A percentile compares a stretch with the other conserved stretches of the same genome.
Evolutionary conservation across 345 rosid species (phyloP).

Genomic region (Citrus glauca): DNA sequence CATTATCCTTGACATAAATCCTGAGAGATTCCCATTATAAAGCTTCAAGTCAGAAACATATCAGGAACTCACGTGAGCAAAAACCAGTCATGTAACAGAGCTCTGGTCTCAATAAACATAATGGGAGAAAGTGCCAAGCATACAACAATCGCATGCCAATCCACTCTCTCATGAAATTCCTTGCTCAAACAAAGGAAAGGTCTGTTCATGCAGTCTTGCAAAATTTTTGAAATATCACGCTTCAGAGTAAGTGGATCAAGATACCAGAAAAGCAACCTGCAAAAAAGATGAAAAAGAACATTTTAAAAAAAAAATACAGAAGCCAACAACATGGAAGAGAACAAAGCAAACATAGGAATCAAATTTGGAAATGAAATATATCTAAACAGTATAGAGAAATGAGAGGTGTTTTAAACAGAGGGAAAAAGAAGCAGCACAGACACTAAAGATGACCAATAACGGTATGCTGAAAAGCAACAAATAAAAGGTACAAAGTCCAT

Average conservation of each 20-base stretch:
- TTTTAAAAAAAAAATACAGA: background rate
- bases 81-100: constrained; percentile 71
- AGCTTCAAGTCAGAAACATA: background rate
- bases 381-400: background rate
- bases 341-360: background rate
- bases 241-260: constrained; percentile 58
- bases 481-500: background rate
- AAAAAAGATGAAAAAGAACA: background rate
- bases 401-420: background rate
- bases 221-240: constrained; percentile 52
- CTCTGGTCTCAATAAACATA: constrained; percentile 46
- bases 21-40: background rate
- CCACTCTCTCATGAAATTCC: constrained; percentile 51
- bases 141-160: constrained; percentile 43
- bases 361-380: background rate
- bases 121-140: constrained; percentile 56
- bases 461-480: background rate
- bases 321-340: background rate
- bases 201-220: constrained; percentile 46
- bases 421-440: background rate
- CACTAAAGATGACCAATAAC: background rate
- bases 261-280: constrained; percentile 73
- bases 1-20: background rate
- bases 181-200: constrained; percentile 62
- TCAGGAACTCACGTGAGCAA: constrained; percentile 58